These are phyloP conservation scores for Alternaria gaisen DNA, from an alignment of 2,329 filamentous ascomycete species.

Conservation along the genomic window DNA sequence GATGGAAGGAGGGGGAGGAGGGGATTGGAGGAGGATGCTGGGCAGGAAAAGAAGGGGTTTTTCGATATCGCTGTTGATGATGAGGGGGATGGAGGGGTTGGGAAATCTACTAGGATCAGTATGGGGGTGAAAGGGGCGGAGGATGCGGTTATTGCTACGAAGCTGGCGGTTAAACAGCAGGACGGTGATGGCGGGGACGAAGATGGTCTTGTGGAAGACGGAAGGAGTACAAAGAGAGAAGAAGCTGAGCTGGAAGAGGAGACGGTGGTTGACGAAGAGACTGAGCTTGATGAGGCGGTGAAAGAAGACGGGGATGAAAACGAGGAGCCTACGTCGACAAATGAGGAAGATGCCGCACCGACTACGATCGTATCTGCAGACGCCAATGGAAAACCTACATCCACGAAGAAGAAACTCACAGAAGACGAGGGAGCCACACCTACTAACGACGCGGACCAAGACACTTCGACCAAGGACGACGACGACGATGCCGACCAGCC, in stretches of 20 bases:
- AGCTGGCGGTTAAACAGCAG: background rate
- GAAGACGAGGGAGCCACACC: background rate
- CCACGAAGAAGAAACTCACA: background rate
- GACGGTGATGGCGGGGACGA: background rate
- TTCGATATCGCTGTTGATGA: background rate
- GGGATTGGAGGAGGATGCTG: background rate
- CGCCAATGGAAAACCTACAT: background rate
- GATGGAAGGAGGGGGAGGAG: background rate
- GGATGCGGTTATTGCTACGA: background rate
- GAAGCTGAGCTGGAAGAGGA: background rate
- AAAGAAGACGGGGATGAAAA: background rate
- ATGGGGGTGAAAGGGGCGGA: accelerated
- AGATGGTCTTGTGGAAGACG: background rate
- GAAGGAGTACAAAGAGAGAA: background rate
- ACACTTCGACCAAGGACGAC: background rate
- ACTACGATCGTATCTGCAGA: background rate
- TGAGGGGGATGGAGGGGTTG: background rate
- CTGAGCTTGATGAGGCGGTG: background rate
- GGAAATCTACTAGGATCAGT: background rate
- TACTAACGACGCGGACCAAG: background rate
- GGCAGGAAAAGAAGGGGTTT: background rate
- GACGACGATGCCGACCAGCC: background rate
- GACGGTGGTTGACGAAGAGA: background rate
- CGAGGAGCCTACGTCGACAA: background rate
- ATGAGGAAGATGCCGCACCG: background rate